phyloP scores from a whole-genome alignment of 176 grass and related monocot genomes.

The Puya raimondii region DNA sequence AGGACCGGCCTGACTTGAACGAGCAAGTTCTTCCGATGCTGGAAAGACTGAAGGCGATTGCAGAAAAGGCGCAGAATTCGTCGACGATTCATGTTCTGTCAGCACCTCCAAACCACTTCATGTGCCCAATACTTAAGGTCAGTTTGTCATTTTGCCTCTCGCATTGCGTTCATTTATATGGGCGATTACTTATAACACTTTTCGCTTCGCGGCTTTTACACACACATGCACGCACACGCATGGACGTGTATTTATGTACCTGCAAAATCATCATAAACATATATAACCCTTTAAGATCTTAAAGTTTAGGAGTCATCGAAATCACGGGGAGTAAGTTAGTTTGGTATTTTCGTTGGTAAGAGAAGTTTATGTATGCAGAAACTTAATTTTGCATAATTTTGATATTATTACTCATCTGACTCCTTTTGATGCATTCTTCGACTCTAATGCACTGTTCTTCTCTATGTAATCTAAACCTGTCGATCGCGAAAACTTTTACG shows the following conservation, averaged over 20 bases:
- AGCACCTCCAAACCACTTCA: constrained; percentile 50
- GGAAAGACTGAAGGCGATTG: constrained; percentile 44
- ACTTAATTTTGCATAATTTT: too few species aligned
- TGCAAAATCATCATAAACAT: too few species aligned
- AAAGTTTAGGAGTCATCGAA: too few species aligned
- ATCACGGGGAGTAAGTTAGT: too few species aligned
- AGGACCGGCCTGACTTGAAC: constrained; percentile 49
- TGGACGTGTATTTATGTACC: too few species aligned
- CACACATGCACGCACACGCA: too few species aligned
- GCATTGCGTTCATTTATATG: not conserved
- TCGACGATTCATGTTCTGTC: constrained; percentile 3
- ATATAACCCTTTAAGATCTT: too few species aligned
- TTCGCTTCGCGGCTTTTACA: too few species aligned
- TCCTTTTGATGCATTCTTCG: not conserved
- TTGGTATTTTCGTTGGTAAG: too few species aligned
- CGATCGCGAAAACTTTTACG: not conserved
- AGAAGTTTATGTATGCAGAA: too few species aligned
- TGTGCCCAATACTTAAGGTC: constrained; percentile 86
- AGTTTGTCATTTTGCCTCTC: constrained; percentile 1
- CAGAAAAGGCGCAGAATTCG: constrained; percentile 19
- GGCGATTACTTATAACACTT: too few species aligned
- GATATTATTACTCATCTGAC: not conserved
- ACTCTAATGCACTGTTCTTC: constrained; percentile 3
- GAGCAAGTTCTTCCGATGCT: constrained; percentile 38
- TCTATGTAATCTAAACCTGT: not conserved